Percentiles rank a stretch among this genome's conserved stretches.
These are phyloP conservation scores for Candida khao-thaluensis DNA, from an alignment of 805 yeast genomes.

Conservation along the genomic window DNA sequence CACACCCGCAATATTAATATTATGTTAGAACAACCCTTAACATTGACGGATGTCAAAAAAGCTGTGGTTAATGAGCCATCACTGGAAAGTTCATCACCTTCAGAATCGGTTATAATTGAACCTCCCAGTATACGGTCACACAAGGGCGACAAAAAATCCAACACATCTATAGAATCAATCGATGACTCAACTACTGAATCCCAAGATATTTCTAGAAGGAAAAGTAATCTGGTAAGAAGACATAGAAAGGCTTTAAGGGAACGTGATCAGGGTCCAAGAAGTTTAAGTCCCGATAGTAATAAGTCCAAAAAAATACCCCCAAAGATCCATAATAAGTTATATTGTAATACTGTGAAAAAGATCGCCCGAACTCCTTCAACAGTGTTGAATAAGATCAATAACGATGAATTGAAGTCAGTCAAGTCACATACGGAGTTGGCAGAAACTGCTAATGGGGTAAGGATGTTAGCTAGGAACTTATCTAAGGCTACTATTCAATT, in stretches of 20 bases:
- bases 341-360: conserved; percentile 22
- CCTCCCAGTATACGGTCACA: too few relatives aligned
- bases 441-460: conserved; percentile 77
- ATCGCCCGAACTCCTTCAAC: conserved; percentile 19
- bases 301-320: conserved; percentile 20
- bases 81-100: not conserved
- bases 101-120: not conserved
- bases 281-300: conserved; percentile 16
- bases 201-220: not conserved
- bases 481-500: conserved; percentile 69
- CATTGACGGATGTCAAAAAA: conserved; percentile 3
- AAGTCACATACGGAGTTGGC: conserved; percentile 74
- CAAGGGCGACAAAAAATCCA: too few relatives aligned
- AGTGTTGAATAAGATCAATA: conserved; percentile 28
- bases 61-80: not conserved
- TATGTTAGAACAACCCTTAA: conserved; percentile 7
- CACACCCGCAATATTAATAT: conserved; percentile 1
- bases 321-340: conserved; percentile 30
- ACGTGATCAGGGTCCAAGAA: conserved; percentile 10
- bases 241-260: conserved; percentile 16
- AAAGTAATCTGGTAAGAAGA: conserved; percentile 4
- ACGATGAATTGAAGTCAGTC: conserved; percentile 51
- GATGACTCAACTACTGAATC: not conserved
- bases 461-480: conserved; percentile 70
- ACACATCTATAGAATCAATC: too few relatives aligned